Evolutionary conservation across 768 basidiomycete species (phyloP), one percentile per base, ranked within the genome.

Genomic region (Chalciporus sphaerocephalus): DNA sequence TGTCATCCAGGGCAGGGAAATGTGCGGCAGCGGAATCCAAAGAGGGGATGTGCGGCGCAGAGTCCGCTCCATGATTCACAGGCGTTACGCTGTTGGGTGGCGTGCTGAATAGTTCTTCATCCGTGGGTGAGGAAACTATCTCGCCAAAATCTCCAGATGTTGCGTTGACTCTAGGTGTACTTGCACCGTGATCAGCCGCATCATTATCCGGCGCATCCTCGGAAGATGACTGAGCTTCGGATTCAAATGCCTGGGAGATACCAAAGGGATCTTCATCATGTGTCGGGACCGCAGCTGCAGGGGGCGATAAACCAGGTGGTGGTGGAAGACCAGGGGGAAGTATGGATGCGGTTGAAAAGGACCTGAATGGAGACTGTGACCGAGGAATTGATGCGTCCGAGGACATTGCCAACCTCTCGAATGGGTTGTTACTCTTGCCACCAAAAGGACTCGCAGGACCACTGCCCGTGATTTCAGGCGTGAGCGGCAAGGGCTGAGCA

Each of bases 401-500:
- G 28, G 73, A 63, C 69, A 75, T 73, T 2, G 73, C 71, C 23
- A 93, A 64, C 37, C 85, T 72, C 48, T 90, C 92, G 58, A 97
- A 97, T 4, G 93, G 94, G 62, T 97, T 97, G 58, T 86, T 95
- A 57, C 88, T 92, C 71, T 88, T 88, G 44, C 67, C 62, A 36
- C 64, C 62, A 17, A 67, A 49, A 5, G 69, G 66, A 18, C 80
- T 74, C 28, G 69, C 56, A 6, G 82, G 77, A 24, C 36, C 38
- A 38, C 52, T 46, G 33, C 74, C 79, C 1, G 74, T 71, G 6
- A 74, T 54, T 34, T 84, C 80, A 30, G 92, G 90, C 0, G 87
- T 82, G 17, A 69, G 59, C 6, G 91, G 90, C 20, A 92, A 71
- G 2, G 87, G 80, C 11, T 87, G 80, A n/a, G 78, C 69, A 15